These are phyloP conservation scores for Cryptococcus amylolentus DNA, from an alignment of 1,284 basidiomycete genomes.

Conservation along the genomic window DNA sequence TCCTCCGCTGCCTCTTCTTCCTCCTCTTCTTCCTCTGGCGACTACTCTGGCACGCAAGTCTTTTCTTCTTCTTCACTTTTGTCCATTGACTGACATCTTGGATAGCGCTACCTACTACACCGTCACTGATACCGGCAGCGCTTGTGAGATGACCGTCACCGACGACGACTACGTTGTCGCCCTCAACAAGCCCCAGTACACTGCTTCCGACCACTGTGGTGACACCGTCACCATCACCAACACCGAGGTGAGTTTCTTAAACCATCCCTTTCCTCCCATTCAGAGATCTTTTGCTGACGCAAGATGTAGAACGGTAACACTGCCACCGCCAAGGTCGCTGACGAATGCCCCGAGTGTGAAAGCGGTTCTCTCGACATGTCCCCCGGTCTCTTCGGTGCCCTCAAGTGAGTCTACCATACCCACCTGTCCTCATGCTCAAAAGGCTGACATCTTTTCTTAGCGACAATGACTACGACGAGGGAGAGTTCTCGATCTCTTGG, in stretches of 20 bases:
- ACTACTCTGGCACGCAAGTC: constrained; percentile 19
- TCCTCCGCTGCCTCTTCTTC: too few relatives aligned
- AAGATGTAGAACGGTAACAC: constrained; percentile 53
- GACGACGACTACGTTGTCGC: constrained; percentile 39
- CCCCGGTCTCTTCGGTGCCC: constrained; percentile 47
- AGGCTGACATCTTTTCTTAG: too few relatives aligned
- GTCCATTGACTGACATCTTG: neutral
- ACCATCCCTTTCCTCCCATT: neutral
- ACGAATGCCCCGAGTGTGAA: constrained; percentile 50
- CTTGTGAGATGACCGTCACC: constrained; percentile 31
- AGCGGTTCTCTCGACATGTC: constrained; percentile 53
- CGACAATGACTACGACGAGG: constrained; percentile 4
- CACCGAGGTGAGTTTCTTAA: constrained; percentile 23
- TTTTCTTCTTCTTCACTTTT: neutral
- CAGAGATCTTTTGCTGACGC: neutral
- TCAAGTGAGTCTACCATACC: constrained; percentile 10
- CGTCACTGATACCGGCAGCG: constrained; percentile 33
- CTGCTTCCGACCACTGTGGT: constrained; percentile 54
- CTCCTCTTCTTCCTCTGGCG: too few relatives aligned
- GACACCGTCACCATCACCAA: constrained; percentile 64
- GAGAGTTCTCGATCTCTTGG: too few relatives aligned
- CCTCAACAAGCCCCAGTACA: constrained; percentile 25
- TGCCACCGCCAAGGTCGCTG: constrained; percentile 61
- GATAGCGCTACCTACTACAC: constrained; percentile 34
- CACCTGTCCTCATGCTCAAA: too few relatives aligned